A percentile compares a stretch with the other conserved stretches of the same genome.
Conservation (phyloP, 306 rosid species). For the Alnus rubra region DNA sequence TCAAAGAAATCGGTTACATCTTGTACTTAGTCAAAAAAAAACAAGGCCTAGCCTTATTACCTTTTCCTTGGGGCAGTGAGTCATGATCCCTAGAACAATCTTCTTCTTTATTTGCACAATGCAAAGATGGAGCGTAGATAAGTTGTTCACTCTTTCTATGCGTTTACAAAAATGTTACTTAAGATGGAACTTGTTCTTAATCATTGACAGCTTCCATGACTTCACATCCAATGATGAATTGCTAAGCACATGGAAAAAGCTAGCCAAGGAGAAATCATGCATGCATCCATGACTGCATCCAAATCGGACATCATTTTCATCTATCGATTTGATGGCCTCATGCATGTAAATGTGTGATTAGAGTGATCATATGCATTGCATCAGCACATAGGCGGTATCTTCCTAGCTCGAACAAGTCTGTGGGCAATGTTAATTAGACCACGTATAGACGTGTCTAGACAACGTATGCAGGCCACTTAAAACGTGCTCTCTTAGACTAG, state of each 20-base stretch:
- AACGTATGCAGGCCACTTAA: too few species aligned
- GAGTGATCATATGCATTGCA: conserved; percentile 13
- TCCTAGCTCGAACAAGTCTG: too few species aligned
- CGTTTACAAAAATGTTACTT: conserved; percentile 23
- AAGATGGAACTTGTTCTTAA: conserved; percentile 16
- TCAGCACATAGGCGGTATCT: background rate
- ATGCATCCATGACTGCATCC: conserved; percentile 15
- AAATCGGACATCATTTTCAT: conserved; percentile 42
- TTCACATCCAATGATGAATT: conserved; percentile 30
- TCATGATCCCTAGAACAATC: background rate
- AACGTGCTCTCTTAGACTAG: background rate
- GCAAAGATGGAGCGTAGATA: background rate
- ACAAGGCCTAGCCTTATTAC: background rate
- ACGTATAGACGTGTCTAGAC: too few species aligned
- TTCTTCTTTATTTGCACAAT: background rate
- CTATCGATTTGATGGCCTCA: conserved; percentile 20
- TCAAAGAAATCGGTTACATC: background rate
- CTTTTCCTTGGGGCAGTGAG: background rate
- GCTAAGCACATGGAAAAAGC: too few species aligned
- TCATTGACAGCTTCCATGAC: conserved; percentile 26
- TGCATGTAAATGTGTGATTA: conserved; percentile 27
- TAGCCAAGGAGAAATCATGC: background rate
- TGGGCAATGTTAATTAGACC: too few species aligned
- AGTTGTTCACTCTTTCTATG: conserved; percentile 14
- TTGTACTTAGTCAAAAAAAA: background rate